Conservation (phyloP, 768 basidiomycete species). For the Paxillus rubicundulus region DNA sequence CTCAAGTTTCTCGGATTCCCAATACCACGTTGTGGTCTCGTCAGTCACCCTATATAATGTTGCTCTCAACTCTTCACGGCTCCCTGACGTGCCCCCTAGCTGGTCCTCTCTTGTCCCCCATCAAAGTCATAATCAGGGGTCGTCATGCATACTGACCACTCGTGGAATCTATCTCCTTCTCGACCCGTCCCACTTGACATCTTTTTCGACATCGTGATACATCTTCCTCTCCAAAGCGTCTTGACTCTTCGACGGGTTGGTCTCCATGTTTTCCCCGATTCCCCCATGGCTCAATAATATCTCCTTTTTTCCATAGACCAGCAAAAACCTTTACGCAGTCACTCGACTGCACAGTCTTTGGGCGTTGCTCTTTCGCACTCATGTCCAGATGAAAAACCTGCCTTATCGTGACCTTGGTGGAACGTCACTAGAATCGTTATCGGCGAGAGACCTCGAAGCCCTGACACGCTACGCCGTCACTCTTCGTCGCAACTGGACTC, state of each 20-base stretch:
- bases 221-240: conserved; percentile 42
- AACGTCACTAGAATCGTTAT: conserved; percentile 34
- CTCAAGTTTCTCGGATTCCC: background rate
- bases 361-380: conserved; percentile 41
- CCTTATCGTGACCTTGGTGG: conserved; percentile 45
- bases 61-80: too few relatives aligned
- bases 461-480: conserved; percentile 38
- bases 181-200: conserved; percentile 47
- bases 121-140: background rate
- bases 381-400: conserved; percentile 41
- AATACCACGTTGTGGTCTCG: conserved; percentile 1
- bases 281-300: background rate
- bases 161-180: conserved; percentile 8
- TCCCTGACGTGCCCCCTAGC: too few relatives aligned
- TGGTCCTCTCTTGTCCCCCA: too few relatives aligned
- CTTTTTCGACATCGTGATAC: conserved; percentile 40
- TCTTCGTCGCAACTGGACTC: conserved; percentile 51
- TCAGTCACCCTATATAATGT: background rate
- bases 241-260: conserved; percentile 48
- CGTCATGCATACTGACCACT: background rate
- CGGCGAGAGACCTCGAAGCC: conserved; percentile 44
- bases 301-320: conserved; percentile 42
- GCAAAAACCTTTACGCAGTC: conserved; percentile 38
- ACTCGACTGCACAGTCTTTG: conserved; percentile 52
- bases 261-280: background rate